Base-by-base conservation (phyloP, 768 basidiomycete species). In the Naematelia encephala region DNA sequence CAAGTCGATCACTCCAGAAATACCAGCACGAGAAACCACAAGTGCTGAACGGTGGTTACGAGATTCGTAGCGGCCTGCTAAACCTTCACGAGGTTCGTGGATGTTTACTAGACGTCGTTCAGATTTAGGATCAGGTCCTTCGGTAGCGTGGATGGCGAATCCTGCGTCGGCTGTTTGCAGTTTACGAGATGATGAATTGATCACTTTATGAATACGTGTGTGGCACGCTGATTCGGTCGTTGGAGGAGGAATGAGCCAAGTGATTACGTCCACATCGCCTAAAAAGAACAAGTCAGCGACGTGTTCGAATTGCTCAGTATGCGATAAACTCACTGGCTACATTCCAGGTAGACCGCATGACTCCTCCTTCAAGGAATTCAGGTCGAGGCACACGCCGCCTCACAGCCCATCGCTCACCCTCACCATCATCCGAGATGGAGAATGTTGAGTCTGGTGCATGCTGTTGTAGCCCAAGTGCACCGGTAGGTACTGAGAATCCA, bases 241-340 rank as follows among this genome's bases (percentile, higher is more conserved):
- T 19, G 81, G 79, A 0, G 87, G 87, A 0, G 87, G 87, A 8
- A 87, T 79, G 19, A 88, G 81, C 86, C 85, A 87, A n/a, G 87
- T 88, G 75, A 85, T 85, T 42, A 89, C 83, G 55, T 82, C 79
- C 22, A 87, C 85, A 68, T 83, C 86, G 54, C 80, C 66, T 70
- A 27, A 10, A 5, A 4, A 28, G 30, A 43, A 13, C 2, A 30
- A 12, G 4, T n/a, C 29, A 30, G 12, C 14, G 12, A 52, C 12
- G 23, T 26, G 30, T 19, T n/a, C n/a, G n/a, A n/a, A n/a, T n/a
- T n/a, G n/a, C n/a, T n/a, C n/a, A n/a, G n/a, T n/a, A n/a, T n/a
- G n/a, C n/a, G n/a, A 19, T 16, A 16, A 30, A 51, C 64, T 57
- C 50, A 69, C 68, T 78, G 85, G 85, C 88, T 14, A 87, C 87